Percentiles rank a stretch among this genome's conserved stretches.
Conservation (phyloP, 2,329 filamentous ascomycete genomes). For the Venturia nashicola region DNA sequence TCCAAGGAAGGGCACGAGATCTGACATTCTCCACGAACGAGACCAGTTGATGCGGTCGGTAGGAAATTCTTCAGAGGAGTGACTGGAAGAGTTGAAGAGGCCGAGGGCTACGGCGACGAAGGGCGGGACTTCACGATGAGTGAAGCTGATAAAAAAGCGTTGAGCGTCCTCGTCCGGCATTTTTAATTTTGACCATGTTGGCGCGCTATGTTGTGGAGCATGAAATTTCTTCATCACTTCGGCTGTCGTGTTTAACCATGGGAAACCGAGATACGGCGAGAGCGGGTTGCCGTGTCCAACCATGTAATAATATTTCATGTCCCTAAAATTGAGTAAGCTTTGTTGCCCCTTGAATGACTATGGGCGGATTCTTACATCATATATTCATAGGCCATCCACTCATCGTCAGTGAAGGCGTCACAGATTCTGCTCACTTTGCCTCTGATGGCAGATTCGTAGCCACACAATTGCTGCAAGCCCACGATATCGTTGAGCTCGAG, state of each 20-base stretch:
- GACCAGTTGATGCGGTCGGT: constrained; percentile 13
- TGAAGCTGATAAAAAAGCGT: constrained; percentile 13
- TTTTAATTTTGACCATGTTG: too few relatives aligned
- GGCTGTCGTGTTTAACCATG: constrained; percentile 11
- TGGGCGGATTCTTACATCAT: neutral
- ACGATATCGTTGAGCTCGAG: constrained; percentile 11
- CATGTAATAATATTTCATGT: constrained; percentile 13
- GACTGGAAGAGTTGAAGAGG: constrained; percentile 12
- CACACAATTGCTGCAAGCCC: constrained; percentile 13
- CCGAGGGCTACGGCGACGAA: constrained; percentile 13
- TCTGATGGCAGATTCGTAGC: constrained; percentile 13
- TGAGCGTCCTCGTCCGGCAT: constrained; percentile 9
- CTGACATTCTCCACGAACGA: constrained; percentile 13
- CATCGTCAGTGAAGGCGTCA: constrained; percentile 12
- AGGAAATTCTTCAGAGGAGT: constrained; percentile 12
- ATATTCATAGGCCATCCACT: constrained; percentile 15
- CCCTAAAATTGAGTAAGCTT: neutral
- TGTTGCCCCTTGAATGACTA: neutral
- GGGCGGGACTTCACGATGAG: constrained; percentile 14
- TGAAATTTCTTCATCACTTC: constrained; percentile 10
- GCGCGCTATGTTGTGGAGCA: neutral
- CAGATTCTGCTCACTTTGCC: constrained; percentile 11
- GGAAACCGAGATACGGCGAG: constrained; percentile 13
- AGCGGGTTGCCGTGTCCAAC: constrained; percentile 12
- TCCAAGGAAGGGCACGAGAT: constrained; percentile 13